Evolutionary conservation across 306 rosid species (phyloP).

Genomic region (Elaeagnus macrophylla): DNA sequence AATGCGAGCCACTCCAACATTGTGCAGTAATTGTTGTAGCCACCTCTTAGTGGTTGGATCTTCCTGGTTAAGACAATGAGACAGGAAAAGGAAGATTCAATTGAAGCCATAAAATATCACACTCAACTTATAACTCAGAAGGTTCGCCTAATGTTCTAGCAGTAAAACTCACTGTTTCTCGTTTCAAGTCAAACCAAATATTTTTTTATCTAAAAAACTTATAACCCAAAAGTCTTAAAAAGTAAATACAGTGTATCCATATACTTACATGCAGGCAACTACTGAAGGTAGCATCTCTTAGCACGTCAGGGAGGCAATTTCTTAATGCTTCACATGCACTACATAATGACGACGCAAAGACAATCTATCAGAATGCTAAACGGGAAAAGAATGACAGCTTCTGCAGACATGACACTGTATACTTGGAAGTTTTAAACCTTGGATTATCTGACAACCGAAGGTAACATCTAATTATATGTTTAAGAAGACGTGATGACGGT

Average conservation of each 20-base stretch:
- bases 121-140: too few species aligned
- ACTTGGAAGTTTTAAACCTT: slow-evolving; percentile 36
- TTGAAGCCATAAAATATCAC: too few species aligned
- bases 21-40: slow-evolving; percentile 63
- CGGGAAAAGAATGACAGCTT: not conserved
- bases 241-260: too few species aligned
- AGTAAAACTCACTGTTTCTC: too few species aligned
- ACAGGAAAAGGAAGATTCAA: not conserved
- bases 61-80: slow-evolving; percentile 30
- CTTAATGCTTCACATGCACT: slow-evolving; percentile 68
- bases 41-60: slow-evolving; percentile 65
- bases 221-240: too few species aligned
- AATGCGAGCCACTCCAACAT: slow-evolving; percentile 42
- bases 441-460: slow-evolving; percentile 56
- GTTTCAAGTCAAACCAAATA: too few species aligned
- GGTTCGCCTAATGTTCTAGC: too few species aligned
- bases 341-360: slow-evolving; percentile 8
- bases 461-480: slow-evolving; percentile 60
- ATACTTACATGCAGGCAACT: slow-evolving; percentile 56
- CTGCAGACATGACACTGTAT: not conserved
- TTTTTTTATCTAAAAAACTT: too few species aligned
- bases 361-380: not conserved
- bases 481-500: slow-evolving; percentile 63
- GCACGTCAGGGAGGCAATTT: slow-evolving; percentile 61
- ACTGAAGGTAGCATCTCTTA: slow-evolving; percentile 54